A percentile compares a stretch with the other conserved stretches of the same genome.
Evolutionary conservation across 257 asterid genomes (phyloP).

Genomic region (Solanum lycopersicoides): DNA sequence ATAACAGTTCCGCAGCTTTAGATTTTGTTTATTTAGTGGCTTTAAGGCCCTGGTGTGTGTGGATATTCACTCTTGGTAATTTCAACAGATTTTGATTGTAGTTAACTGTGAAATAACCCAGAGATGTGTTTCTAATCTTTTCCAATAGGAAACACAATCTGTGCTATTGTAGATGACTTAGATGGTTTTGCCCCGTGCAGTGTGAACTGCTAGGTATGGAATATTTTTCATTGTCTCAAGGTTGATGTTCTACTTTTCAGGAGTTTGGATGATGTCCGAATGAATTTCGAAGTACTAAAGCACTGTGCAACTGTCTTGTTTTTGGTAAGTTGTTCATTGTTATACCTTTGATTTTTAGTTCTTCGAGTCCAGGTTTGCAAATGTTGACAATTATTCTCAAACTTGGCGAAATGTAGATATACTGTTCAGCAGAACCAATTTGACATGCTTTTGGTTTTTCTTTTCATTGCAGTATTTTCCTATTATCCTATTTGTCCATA

Average conservation of each 20-base stretch:
- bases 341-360: background rate
- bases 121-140: too few relatives aligned
- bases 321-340: background rate
- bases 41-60: too few relatives aligned
- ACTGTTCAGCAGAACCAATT: background rate
- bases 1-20: too few relatives aligned
- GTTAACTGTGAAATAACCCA: too few relatives aligned
- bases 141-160: too few relatives aligned
- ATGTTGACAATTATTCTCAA: background rate
- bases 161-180: background rate
- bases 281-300: conserved; percentile 5
- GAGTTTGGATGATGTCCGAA: conserved; percentile 11
- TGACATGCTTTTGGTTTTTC: background rate
- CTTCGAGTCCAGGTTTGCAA: background rate
- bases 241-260: background rate
- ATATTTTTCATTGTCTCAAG: background rate
- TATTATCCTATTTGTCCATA: background rate
- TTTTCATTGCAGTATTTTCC: background rate
- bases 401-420: background rate
- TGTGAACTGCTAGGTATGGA: background rate
- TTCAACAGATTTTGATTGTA: too few relatives aligned
- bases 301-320: conserved; percentile 9
- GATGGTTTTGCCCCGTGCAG: background rate
- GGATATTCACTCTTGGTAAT: too few relatives aligned
- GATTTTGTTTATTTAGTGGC: too few relatives aligned